A percentile compares a stretch with the other conserved stretches of the same genome.
Conservation (phyloP, 306 rosid species). For the Castanea crenata region DNA sequence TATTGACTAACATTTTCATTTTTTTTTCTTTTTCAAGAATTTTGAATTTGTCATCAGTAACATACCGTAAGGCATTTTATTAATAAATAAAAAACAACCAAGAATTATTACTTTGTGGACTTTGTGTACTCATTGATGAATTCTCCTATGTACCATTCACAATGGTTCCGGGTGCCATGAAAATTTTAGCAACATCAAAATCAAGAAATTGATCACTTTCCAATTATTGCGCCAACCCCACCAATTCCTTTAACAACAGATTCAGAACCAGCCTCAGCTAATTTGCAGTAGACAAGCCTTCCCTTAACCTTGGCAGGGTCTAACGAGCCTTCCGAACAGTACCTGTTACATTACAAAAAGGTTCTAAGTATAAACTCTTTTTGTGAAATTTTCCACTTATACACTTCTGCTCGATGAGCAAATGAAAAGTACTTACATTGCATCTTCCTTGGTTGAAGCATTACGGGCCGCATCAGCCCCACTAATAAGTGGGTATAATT, state of each 20-base stretch:
- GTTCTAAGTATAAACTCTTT: not conserved
- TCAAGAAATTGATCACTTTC: conserved; percentile 39
- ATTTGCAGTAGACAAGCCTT: conserved; percentile 57
- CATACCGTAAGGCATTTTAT: too few species aligned
- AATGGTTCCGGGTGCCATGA: conserved; percentile 69
- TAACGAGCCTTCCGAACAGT: conserved; percentile 40
- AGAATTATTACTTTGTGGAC: conserved; percentile 50
- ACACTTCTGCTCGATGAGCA: not conserved
- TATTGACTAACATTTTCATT: too few species aligned
- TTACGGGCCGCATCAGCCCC: conserved; percentile 57
- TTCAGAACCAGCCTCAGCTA: conserved; percentile 49
- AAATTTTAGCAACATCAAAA: conserved; percentile 54
- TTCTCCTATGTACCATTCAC: conserved; percentile 50
- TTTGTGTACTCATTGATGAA: conserved; percentile 44
- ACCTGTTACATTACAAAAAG: conserved; percentile 23
- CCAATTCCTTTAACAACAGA: conserved; percentile 62
- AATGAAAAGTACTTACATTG: conserved; percentile 34
- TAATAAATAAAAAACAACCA: too few species aligned
- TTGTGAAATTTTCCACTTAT: not conserved
- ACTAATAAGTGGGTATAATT: conserved; percentile 52
- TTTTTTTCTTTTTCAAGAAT: too few species aligned
- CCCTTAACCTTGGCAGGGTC: conserved; percentile 70
- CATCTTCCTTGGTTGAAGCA: conserved; percentile 44
- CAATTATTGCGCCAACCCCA: conserved; percentile 61
- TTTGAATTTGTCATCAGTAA: too few species aligned